Percentiles rank a stretch among this genome's conserved stretches.
Evolutionary conservation across 257 asterid genomes (phyloP).

Genomic region (Orobanche coerulescens): DNA sequence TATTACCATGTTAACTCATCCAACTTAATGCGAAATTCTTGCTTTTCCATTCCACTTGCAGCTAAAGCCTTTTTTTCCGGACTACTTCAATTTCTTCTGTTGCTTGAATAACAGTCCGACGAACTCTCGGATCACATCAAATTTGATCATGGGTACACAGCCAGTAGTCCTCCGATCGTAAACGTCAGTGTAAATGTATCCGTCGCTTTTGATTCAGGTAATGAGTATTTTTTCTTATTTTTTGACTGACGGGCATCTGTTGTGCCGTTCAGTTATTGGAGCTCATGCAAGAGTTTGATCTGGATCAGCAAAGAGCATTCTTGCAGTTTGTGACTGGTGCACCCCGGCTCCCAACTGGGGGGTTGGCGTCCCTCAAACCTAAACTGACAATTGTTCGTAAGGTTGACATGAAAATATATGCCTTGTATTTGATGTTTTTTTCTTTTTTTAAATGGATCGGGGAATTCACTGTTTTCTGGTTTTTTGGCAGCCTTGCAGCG

Average conservation of each 20-base stretch:
- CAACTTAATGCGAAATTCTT: not conserved
- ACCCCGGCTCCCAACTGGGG: slow-evolving; percentile 91
- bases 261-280: slow-evolving; percentile 52
- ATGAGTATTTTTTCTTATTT: not conserved
- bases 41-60: slow-evolving; percentile 6
- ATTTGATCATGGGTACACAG: slow-evolving; percentile 93
- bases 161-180: slow-evolving; percentile 68
- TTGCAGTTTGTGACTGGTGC: slow-evolving; percentile 96
- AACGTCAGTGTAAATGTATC: slow-evolving; percentile 40
- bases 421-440: not conserved
- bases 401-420: slow-evolving; percentile 33
- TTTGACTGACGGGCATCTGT: not conserved
- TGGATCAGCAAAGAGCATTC: slow-evolving; percentile 74
- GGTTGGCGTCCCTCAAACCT: slow-evolving; percentile 88
- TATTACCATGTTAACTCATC: not conserved
- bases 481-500: slow-evolving; percentile 60
- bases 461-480: not conserved
- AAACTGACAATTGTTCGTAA: slow-evolving; percentile 87
- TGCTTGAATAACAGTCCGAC: slow-evolving; percentile 44
- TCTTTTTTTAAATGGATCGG: not conserved
- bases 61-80: not conserved
- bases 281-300: slow-evolving; percentile 71
- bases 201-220: slow-evolving; percentile 5
- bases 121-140: slow-evolving; percentile 81
- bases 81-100: slow-evolving; percentile 9